Conservation (phyloP, 2,329 filamentous ascomycete species). For the Botrytis hyacinthi region DNA sequence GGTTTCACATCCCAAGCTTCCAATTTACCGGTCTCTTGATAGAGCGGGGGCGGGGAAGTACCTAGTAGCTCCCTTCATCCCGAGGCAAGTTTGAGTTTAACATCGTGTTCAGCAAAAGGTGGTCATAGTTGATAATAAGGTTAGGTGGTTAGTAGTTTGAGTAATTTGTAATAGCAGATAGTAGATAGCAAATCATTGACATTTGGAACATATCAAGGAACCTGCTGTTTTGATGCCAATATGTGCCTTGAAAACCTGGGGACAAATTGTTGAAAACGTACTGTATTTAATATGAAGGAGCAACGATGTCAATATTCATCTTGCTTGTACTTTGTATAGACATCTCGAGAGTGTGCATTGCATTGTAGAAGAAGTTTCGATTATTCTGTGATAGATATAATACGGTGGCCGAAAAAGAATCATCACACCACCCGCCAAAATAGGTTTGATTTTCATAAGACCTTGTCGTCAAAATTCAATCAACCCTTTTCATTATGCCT, state of each 20-base stretch:
- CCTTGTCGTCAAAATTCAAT: slow-evolving; percentile 9
- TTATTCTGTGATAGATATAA: neutral
- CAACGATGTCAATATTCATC: neutral
- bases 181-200: neutral
- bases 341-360: neutral
- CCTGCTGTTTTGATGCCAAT: neutral
- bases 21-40: neutral
- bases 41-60: slow-evolving; percentile 3
- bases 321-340: neutral
- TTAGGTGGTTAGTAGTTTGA: neutral
- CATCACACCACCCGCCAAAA: neutral
- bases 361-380: neutral
- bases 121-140: neutral
- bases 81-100: neutral
- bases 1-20: neutral
- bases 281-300: neutral
- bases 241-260: neutral
- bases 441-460: neutral
- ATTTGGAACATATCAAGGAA: neutral
- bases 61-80: neutral
- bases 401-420: neutral
- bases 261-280: neutral
- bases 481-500: slow-evolving; percentile 3
- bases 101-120: neutral
- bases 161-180: neutral